Evolutionary conservation across 257 asterid species (phyloP).

Genomic region (Cordia subcordata): DNA sequence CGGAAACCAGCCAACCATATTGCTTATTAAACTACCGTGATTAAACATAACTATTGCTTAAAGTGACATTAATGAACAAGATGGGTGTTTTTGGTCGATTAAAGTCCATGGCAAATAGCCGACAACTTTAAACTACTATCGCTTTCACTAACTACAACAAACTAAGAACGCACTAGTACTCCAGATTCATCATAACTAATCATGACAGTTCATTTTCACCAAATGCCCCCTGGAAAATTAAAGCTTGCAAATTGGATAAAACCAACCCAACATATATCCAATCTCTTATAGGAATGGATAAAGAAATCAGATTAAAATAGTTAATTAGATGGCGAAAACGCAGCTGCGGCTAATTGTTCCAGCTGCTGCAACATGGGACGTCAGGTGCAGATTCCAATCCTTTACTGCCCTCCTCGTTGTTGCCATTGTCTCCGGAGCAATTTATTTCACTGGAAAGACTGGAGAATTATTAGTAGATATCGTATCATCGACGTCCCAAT

Average conservation of each 20-base stretch:
- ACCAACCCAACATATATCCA: neutral
- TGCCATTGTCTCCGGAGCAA: constrained; percentile 46
- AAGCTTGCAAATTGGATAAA: neutral
- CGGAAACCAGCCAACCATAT: no score
- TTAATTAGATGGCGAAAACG: constrained; percentile 22
- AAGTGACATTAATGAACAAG: neutral
- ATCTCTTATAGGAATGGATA: neutral
- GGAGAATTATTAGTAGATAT: constrained; percentile 24
- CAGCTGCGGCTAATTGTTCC: constrained; percentile 19
- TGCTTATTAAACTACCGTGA: no score
- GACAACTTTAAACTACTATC: neutral
- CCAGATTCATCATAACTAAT: neutral
- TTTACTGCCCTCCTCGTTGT: constrained; percentile 46
- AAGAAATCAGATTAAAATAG: no score
- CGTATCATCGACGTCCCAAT: no score
- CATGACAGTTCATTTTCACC: neutral
- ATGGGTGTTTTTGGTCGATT: neutral
- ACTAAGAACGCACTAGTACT: no score
- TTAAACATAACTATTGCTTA: no score
- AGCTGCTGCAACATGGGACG: constrained; percentile 25
- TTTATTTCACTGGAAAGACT: constrained; percentile 56
- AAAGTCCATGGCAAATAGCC: neutral
- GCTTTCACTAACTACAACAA: no score
- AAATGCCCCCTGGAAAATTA: no score
- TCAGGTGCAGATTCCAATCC: constrained; percentile 56